phyloP scores from a whole-genome alignment of 257 asterid species.

The Plantago elongata region DNA sequence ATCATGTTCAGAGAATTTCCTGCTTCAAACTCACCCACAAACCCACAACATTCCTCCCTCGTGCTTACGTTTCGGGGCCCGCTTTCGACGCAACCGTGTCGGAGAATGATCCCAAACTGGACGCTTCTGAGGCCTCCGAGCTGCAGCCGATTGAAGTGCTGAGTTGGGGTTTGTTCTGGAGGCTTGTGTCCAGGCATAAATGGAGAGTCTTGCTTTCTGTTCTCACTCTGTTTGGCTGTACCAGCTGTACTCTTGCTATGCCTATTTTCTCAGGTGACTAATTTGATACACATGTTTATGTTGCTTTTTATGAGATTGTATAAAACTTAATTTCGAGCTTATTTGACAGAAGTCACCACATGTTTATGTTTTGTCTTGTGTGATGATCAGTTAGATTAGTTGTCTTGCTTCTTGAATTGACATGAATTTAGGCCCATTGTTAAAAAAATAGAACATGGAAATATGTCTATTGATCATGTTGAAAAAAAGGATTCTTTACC shows the following conservation, averaged over 20 bases:
- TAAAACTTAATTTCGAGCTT: too few species aligned
- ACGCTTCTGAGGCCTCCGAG: conserved; percentile 31
- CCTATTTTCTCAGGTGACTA: conserved; percentile 62
- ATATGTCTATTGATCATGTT: too few species aligned
- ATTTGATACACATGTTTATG: too few species aligned
- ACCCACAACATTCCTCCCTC: conserved; percentile 23
- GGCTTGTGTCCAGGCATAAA: conserved; percentile 58
- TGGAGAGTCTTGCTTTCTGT: conserved; percentile 55
- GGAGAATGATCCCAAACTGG: conserved; percentile 55
- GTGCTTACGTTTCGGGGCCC: conserved; percentile 75
- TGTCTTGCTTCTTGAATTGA: neutral
- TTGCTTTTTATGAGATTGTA: too few species aligned
- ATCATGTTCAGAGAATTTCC: too few species aligned
- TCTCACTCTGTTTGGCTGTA: conserved; percentile 59
- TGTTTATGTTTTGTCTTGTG: conserved; percentile 12
- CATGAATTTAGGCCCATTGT: neutral
- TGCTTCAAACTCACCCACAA: neutral
- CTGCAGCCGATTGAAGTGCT: conserved; percentile 52
- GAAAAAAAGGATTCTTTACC: too few species aligned
- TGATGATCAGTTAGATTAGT: neutral
- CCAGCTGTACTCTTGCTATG: conserved; percentile 73
- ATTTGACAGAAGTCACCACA: too few species aligned
- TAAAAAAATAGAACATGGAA: too few species aligned
- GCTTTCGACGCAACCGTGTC: conserved; percentile 69
- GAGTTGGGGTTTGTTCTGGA: conserved; percentile 85